Evolutionary conservation across 2,329 filamentous ascomycete species (phyloP), one percentile per base, ranked within the genome.

Genomic region (Fusarium mexicanum): DNA sequence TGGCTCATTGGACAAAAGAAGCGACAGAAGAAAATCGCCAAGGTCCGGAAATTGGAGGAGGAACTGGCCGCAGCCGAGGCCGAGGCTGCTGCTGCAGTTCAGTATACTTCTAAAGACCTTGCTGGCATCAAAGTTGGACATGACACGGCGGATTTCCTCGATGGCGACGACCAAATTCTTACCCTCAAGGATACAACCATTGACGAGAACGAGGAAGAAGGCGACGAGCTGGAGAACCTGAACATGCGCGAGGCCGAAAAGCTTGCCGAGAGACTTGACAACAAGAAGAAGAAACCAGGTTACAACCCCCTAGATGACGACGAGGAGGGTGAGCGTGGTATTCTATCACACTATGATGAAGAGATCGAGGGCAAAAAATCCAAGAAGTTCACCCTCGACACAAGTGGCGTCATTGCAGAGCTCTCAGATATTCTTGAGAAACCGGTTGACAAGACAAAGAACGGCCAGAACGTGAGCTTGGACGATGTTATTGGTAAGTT

Each of bases 151-250:
- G 90, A 93, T 29, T 96, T 99, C 72, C 91, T 94, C 31, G 94
- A 94, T 60, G 92, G 90, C 24, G 91, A 94, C 67, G 95, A 98
- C 67, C 95, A 98, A 80, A 91, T 99, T 38, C 86, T 99, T 61
- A 98, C 96, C 0, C 88, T 99, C n/a, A 98, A 98, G 80, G 96
- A 99, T 83, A 90, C 93, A 2, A 94, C 93, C 2, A 94, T 99
- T 62, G 90, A 95, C 55, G 91, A 94, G 67, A 92, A 93, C 38
- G 94, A 96, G 66, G 95, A 94, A 35, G 93, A 95, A 67, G 96
- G 94, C 6, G 96, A 98, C 81, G 95, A 98, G 83, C 87, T 99
- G 20, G 94, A 96, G 81, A 95, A 95, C 69, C 77, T 93, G 46
- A 87, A 91, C 38, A 83, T 97, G 61, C 89, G 90, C 50, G 94